Evolutionary conservation across 805 yeast genomes (phyloP), one percentile per base, ranked within the genome.

Genomic region (Sugiyamaella americana): DNA sequence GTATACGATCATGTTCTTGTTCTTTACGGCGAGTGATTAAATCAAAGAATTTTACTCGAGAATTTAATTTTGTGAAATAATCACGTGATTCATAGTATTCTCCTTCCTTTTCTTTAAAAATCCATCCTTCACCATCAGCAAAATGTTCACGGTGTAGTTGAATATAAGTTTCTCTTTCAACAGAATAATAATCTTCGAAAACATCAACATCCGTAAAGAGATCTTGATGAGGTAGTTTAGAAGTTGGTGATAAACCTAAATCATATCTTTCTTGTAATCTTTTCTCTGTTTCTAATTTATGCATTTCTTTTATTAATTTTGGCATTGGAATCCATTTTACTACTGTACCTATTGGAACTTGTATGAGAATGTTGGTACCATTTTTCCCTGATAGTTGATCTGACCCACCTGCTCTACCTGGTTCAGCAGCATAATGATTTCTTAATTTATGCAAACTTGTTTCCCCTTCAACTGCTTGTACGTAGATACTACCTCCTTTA

Each of bases 331-430:
- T 76, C 95, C 96, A 88, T 53, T 80, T 73, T 16, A 93, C 72
- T 1, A 81, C 75, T 0, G 98, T 93, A 0, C 98, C 98, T 3
- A 86, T 84, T 0, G 98, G 98, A 0, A 93, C 95, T 23, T 84
- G 82, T 1, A 93, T 73, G 26, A 89, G 65, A 11, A 87, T 67
- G 62, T 88, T 95, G 19, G 75, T 76, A 4, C 98, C 98, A 24
- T 74, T 74, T 41, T 78, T 75, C n/a, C 98, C 98, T 62, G 88
- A 91, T 51, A 87, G 65, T 60, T 91, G 97, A 8, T 78, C 76
- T 0, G 81, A 73, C 21, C 76, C 78, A 1, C 98, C 98, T 18
- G 73, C 62, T 4, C 64, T 66, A 2, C 98, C 98, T 51, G 75
- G 74, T 13, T 73, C 75, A 0, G 97, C 96, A 16, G 69, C 69